These are phyloP conservation scores for Ceratocystiopsis sp. DNA, from an alignment of 2,329 filamentous ascomycete species.

Conservation along the genomic window DNA sequence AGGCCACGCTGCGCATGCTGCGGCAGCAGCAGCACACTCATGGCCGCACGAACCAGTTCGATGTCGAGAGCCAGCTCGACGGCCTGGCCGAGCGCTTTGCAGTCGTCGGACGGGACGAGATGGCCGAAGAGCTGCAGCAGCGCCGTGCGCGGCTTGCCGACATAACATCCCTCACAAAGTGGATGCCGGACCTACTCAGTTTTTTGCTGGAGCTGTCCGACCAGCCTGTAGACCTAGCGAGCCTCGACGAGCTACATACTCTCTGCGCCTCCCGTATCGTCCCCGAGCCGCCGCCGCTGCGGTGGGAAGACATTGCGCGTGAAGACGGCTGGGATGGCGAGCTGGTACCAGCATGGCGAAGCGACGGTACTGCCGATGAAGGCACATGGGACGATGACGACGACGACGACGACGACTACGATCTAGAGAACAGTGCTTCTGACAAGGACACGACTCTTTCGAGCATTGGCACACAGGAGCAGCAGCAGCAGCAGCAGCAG, in stretches of 20 bases:
- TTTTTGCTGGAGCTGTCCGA: slow-evolving; percentile 70
- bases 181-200: slow-evolving; percentile 63
- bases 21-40: slow-evolving; percentile 38
- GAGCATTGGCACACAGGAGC: slow-evolving; percentile 1
- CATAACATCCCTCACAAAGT: slow-evolving; percentile 29
- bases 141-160: slow-evolving; percentile 14
- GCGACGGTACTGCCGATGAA: slow-evolving; percentile 35
- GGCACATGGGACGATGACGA: slow-evolving; percentile 19
- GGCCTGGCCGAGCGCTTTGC: slow-evolving; percentile 77
- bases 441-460: slow-evolving; percentile 11
- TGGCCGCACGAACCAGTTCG: slow-evolving; percentile 58
- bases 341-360: slow-evolving; percentile 46
- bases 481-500: slow-evolving; percentile 8
- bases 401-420: slow-evolving; percentile 22
- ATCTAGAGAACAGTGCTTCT: neutral
- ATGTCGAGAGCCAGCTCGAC: slow-evolving; percentile 44
- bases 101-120: slow-evolving; percentile 58
- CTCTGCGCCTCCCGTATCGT: slow-evolving; percentile 29
- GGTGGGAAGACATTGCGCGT: slow-evolving; percentile 63
- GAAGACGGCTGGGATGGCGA: slow-evolving; percentile 59
- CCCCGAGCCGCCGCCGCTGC: slow-evolving; percentile 32
- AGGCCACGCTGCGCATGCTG: slow-evolving; percentile 32
- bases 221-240: slow-evolving; percentile 54
- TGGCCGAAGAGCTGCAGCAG: slow-evolving; percentile 51
- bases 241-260: slow-evolving; percentile 42